Conservation (phyloP, 495 filamentous ascomycete genomes). For the Podospora sp. region DNA sequence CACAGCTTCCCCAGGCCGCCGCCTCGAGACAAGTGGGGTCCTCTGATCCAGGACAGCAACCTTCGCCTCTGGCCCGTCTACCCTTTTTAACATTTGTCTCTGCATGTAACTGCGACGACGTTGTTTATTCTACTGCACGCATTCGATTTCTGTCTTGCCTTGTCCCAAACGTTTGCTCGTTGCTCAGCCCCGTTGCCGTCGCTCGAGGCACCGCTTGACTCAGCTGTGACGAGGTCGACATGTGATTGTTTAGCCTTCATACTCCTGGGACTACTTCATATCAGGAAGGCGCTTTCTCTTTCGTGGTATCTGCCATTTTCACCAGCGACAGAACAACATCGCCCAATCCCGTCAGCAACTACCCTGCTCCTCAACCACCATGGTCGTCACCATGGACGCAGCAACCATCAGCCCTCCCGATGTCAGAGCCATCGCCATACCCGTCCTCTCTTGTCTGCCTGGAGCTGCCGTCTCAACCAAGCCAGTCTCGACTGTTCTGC, state of each 20-base stretch:
- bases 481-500: constrained; percentile 76
- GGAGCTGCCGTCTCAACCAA: constrained; percentile 76
- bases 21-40: neutral
- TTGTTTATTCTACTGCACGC: neutral
- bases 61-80: constrained; percentile 8
- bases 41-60: constrained; percentile 2
- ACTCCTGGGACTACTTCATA: neutral
- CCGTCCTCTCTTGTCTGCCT: constrained; percentile 83
- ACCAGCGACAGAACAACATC: neutral
- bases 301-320: neutral
- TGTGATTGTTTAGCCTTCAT: constrained; percentile 13
- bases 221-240: constrained; percentile 13
- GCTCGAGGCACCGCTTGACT: constrained; percentile 12
- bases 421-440: constrained; percentile 65
- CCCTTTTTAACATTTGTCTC: constrained; percentile 1
- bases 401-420: constrained; percentile 63
- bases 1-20: neutral
- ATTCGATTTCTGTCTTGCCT: neutral
- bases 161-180: neutral
- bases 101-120: neutral
- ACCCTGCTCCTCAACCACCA: constrained; percentile 1
- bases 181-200: neutral
- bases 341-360: neutral
- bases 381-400: constrained; percentile 31
- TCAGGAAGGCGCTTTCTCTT: neutral